Evolutionary conservation across 345 rosid genomes (phyloP).

Genomic region (Gossypium anomalum): DNA sequence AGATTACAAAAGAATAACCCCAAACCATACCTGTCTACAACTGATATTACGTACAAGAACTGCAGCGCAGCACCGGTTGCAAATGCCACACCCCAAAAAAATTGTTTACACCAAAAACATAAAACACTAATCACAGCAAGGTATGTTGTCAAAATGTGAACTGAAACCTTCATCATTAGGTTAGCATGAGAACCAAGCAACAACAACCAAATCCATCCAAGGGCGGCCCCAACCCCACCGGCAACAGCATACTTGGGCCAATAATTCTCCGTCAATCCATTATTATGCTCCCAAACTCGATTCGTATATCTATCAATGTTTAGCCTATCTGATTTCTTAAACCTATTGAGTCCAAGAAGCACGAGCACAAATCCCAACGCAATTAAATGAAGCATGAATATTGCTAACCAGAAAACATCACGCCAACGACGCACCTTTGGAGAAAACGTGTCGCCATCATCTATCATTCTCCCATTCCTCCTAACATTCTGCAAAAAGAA

Average conservation of each 20-base stretch:
- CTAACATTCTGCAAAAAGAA: conserved; percentile 42
- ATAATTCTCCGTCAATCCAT: conserved; percentile 68
- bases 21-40: conserved; percentile 73
- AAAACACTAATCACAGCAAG: conserved; percentile 86
- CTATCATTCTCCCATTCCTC: conserved; percentile 53
- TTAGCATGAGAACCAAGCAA: conserved; percentile 69
- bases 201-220: conserved; percentile 78
- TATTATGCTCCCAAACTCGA: conserved; percentile 34
- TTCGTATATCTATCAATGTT: conserved; percentile 59
- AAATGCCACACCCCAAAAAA: conserved; percentile 82
- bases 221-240: conserved; percentile 64
- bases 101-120: conserved; percentile 78
- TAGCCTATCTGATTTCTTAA: conserved; percentile 65
- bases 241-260: conserved; percentile 92
- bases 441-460: conserved; percentile 40
- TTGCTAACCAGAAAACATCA: conserved; percentile 83
- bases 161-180: conserved; percentile 84
- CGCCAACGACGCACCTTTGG: conserved; percentile 69
- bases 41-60: conserved; percentile 94
- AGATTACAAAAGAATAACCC: background rate
- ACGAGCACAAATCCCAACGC: conserved; percentile 56
- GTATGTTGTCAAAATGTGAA: conserved; percentile 85
- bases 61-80: conserved; percentile 76
- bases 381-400: conserved; percentile 66
- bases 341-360: conserved; percentile 71